Evolutionary conservation across 495 filamentous ascomycete genomes (phyloP).

Genomic region (Trichodelitschia bisporula): DNA sequence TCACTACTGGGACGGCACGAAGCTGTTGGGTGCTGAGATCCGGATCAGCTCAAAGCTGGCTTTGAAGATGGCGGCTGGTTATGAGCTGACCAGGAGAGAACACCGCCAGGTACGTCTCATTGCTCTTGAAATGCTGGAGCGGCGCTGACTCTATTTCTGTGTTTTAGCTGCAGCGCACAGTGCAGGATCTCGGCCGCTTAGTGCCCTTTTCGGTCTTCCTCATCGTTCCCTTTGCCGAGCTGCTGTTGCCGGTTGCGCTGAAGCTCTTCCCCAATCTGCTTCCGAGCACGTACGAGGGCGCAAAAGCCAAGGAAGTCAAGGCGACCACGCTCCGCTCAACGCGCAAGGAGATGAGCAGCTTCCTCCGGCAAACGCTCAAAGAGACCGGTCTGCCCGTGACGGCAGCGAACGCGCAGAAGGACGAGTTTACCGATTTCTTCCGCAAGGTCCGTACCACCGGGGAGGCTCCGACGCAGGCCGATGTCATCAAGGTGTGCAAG

Average conservation of each 20-base stretch:
- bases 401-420: slow-evolving; percentile 61
- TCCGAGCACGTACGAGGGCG: slow-evolving; percentile 88
- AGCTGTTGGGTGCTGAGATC: slow-evolving; percentile 78
- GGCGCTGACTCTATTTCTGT: neutral
- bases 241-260: slow-evolving; percentile 79
- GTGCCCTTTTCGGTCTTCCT: slow-evolving; percentile 94
- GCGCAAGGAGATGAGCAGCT: slow-evolving; percentile 79
- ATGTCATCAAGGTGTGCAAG: slow-evolving; percentile 98
- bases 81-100: slow-evolving; percentile 87
- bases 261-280: slow-evolving; percentile 92
- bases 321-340: slow-evolving; percentile 59
- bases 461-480: slow-evolving; percentile 61
- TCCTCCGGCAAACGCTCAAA: slow-evolving; percentile 70
- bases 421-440: slow-evolving; percentile 97
- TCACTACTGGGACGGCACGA: slow-evolving; percentile 99
- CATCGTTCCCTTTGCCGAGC: slow-evolving; percentile 87
- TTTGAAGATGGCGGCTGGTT: slow-evolving; percentile 91
- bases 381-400: slow-evolving; percentile 82
- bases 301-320: slow-evolving; percentile 73
- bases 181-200: slow-evolving; percentile 76
- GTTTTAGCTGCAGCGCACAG: slow-evolving; percentile 55
- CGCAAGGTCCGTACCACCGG: slow-evolving; percentile 82
- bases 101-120: slow-evolving; percentile 40
- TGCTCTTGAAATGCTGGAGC: slow-evolving; percentile 1
- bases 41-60: slow-evolving; percentile 76